Percentiles rank a stretch among this genome's conserved stretches.
These are phyloP conservation scores for Botrytis galanthina DNA, from an alignment of 2,329 filamentous ascomycete species.

Conservation along the genomic window DNA sequence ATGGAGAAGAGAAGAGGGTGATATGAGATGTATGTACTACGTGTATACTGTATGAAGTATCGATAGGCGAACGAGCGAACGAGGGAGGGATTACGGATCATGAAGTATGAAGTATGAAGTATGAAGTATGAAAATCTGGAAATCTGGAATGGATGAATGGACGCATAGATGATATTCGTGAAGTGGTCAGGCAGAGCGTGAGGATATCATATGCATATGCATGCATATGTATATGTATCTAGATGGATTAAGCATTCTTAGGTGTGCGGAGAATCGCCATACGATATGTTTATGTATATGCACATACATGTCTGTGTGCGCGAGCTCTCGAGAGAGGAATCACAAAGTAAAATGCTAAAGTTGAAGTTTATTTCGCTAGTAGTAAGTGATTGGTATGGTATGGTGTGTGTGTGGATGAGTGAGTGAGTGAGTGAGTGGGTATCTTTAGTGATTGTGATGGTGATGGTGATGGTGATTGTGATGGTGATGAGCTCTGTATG, in stretches of 20 bases:
- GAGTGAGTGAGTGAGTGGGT: too few relatives aligned
- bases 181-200: background rate
- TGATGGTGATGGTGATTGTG: too few relatives aligned
- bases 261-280: background rate
- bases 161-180: background rate
- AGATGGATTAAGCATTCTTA: background rate
- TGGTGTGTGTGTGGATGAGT: too few relatives aligned
- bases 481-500: too few relatives aligned
- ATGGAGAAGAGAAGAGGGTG: background rate
- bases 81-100: background rate
- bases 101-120: background rate
- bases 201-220: too few relatives aligned
- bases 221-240: background rate
- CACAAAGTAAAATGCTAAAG: background rate
- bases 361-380: background rate
- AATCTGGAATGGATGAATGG: background rate
- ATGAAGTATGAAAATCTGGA: background rate
- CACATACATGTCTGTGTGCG: background rate
- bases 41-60: conserved; percentile 1
- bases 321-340: background rate
- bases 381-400: too few relatives aligned
- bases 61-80: background rate
- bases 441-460: too few relatives aligned
- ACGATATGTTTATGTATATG: too few relatives aligned
- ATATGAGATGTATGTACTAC: background rate